Conservation (phyloP, 2,329 filamentous ascomycete species). For the Colletotrichum sp. region DNA sequence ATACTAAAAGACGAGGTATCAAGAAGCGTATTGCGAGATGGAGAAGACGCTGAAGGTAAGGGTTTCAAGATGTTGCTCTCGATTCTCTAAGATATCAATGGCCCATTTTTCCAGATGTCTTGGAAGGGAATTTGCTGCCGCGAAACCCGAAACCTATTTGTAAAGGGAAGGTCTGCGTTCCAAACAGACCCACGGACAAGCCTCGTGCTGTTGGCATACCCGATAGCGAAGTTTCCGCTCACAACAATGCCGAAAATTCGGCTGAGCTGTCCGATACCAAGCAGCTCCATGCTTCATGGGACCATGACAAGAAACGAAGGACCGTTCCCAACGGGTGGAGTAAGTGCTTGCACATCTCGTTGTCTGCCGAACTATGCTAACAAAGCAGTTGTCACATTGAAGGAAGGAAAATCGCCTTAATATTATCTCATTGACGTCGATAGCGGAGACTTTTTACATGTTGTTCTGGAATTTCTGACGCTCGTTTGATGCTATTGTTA, state of each 20-base stretch:
- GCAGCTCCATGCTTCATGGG: background rate
- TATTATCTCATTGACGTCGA: background rate
- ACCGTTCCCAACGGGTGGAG: background rate
- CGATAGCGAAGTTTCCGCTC: background rate
- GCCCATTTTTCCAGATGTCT: background rate
- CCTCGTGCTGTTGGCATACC: background rate
- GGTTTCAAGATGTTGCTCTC: background rate
- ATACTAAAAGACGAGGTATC: background rate
- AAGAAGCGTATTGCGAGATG: background rate
- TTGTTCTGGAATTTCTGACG: background rate
- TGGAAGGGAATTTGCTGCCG: background rate
- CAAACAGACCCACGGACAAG: background rate
- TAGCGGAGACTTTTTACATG: background rate
- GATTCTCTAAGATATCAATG: background rate
- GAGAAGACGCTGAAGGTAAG: background rate
- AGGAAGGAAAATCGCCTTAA: background rate
- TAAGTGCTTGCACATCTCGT: fast-evolving
- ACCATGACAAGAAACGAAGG: background rate
- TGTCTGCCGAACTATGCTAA: background rate
- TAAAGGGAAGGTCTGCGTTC: background rate
- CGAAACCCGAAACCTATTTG: background rate
- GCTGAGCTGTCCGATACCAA: background rate
- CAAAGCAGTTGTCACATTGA: background rate
- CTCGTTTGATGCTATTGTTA: background rate
- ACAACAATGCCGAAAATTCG: background rate